Percentiles rank a stretch among this genome's conserved stretches.
phyloP scores from a whole-genome alignment of 106 monocot species.

The Acorus calamus region DNA sequence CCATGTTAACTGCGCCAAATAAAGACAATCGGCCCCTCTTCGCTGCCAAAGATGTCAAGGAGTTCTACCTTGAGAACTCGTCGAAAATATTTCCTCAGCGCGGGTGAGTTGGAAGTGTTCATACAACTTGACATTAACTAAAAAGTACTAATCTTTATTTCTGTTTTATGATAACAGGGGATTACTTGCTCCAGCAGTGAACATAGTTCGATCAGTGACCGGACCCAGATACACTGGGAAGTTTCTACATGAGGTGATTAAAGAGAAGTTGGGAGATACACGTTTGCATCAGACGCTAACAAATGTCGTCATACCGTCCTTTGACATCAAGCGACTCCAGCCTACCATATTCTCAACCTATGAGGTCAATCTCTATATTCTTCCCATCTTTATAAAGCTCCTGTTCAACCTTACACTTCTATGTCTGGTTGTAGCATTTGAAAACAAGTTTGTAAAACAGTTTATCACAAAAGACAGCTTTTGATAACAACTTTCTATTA shows the following conservation, averaged over 20 bases:
- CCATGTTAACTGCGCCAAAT: conserved; percentile 4
- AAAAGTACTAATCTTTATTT: not conserved
- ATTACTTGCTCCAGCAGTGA: not conserved
- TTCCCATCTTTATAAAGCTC: no score
- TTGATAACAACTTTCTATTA: no score
- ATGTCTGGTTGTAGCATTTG: no score
- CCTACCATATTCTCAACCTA: no score
- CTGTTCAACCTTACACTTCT: no score
- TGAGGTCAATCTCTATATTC: no score
- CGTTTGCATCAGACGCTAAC: not conserved
- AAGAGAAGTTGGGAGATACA: not conserved
- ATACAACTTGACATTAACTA: no score
- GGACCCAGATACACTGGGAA: conserved; percentile 1
- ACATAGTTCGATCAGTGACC: no score
- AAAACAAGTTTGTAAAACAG: no score
- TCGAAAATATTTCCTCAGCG: not conserved
- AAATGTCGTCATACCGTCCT: not conserved
- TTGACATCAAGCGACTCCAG: not conserved
- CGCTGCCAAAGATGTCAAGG: not conserved
- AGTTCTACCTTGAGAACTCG: not conserved
- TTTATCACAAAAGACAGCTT: no score
- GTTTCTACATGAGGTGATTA: not conserved
- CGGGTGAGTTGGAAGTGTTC: not conserved
- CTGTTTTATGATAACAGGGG: no score
- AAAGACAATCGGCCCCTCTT: conserved; percentile 2